phyloP scores from a whole-genome alignment of 1,284 basidiomycete species.

The Pseudozyma sp. region DNA sequence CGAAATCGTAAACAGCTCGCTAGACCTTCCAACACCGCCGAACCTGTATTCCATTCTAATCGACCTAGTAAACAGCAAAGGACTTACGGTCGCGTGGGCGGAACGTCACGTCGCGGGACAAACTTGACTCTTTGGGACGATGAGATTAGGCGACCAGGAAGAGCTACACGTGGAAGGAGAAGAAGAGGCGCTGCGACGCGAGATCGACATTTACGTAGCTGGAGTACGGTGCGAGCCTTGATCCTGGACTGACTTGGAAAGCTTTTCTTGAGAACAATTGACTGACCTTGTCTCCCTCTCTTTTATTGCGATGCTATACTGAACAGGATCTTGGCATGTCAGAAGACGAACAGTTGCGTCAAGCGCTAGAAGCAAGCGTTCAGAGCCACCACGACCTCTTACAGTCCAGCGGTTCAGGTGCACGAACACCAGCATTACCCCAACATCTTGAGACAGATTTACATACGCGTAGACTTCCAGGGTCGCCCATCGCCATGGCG shows the following conservation, averaged over 20 bases:
- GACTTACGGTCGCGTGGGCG: constrained; percentile 7
- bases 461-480: constrained; percentile 19
- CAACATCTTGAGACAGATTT: constrained; percentile 35
- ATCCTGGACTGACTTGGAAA: background rate
- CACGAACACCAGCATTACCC: constrained; percentile 34
- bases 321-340: constrained; percentile 36
- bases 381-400: constrained; percentile 43
- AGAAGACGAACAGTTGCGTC: constrained; percentile 52
- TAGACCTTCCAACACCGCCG: constrained; percentile 5
- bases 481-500: constrained; percentile 41
- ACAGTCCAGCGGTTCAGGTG: constrained; percentile 26
- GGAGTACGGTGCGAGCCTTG: constrained; percentile 29
- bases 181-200: constrained; percentile 3
- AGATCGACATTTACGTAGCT: constrained; percentile 4
- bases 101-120: background rate
- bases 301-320: background rate
- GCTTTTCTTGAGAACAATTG: background rate
- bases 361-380: constrained; percentile 50
- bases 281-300: constrained; percentile 6
- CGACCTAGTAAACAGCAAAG: constrained; percentile 1
- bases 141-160: constrained; percentile 2
- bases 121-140: background rate
- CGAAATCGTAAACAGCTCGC: constrained; percentile 22
- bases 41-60: constrained; percentile 5
- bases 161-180: background rate